These are phyloP conservation scores for Globisporangium heterothallicum DNA, from an alignment of 352 stramenopile genomes.

Conservation along the genomic window DNA sequence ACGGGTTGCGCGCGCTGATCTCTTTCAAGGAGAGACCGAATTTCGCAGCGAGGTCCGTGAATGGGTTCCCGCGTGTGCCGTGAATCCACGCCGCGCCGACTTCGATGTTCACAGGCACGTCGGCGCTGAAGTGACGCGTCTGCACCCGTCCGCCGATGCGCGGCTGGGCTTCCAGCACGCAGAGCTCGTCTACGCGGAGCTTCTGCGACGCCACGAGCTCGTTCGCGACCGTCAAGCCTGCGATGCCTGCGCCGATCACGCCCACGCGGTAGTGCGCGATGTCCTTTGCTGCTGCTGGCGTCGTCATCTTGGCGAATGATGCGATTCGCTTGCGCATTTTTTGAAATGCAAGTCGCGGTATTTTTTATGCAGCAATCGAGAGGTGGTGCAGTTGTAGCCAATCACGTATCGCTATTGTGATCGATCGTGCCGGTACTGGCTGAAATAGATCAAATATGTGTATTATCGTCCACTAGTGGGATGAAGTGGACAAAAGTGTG, in stretches of 20 bases:
- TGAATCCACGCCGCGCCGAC: constrained; percentile 59
- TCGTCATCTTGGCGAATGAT: constrained; percentile 1
- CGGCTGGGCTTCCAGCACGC: constrained; percentile 41
- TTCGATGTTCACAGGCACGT: constrained; percentile 40
- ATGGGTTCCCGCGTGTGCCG: constrained; percentile 37
- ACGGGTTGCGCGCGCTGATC: constrained; percentile 51
- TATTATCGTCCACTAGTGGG: too few species aligned
- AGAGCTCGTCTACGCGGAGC: constrained; percentile 25
- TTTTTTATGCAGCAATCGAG: too few species aligned
- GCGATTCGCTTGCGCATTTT: background rate
- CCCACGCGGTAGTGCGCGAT: constrained; percentile 23
- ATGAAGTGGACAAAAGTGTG: too few species aligned
- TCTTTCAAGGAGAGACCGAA: constrained; percentile 41
- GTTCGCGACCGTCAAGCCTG: constrained; percentile 40
- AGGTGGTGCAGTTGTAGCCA: too few species aligned
- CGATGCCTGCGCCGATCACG: constrained; percentile 41
- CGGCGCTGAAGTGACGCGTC: constrained; percentile 39
- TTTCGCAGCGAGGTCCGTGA: constrained; percentile 29
- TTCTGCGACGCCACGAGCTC: constrained; percentile 28
- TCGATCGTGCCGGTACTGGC: too few species aligned
- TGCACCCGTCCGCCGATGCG: constrained; percentile 49
- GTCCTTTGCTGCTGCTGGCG: background rate
- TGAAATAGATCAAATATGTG: too few species aligned
- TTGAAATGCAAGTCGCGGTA: too few species aligned
- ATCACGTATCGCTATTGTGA: too few species aligned